These are phyloP conservation scores for Centaurea solstitialis DNA, from an alignment of 129 eudicot species.

Conservation along the genomic window DNA sequence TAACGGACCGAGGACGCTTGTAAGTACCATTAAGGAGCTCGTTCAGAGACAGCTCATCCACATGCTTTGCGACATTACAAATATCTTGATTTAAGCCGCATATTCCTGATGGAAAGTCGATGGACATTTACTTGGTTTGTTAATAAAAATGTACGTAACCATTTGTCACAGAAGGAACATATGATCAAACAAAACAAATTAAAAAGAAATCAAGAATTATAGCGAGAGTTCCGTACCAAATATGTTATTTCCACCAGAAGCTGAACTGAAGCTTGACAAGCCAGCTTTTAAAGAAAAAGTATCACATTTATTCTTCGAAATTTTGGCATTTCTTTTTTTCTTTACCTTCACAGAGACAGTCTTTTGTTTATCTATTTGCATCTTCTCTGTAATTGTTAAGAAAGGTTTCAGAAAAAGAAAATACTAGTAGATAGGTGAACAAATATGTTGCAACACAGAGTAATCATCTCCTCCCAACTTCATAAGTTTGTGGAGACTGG, in stretches of 20 bases:
- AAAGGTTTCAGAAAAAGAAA: background rate
- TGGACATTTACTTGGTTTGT: background rate
- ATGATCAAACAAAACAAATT: background rate
- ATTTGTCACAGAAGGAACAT: background rate
- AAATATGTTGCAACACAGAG: background rate
- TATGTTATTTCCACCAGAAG: conserved; percentile 69
- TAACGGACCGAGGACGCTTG: conserved; percentile 42
- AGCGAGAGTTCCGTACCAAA: conserved; percentile 54
- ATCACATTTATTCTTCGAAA: conserved; percentile 58
- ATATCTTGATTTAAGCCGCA: conserved; percentile 68
- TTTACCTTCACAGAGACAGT: conserved; percentile 64
- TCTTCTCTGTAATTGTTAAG: conserved; percentile 43
- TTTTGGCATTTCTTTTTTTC: conserved; percentile 79
- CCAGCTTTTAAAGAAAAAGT: conserved; percentile 79
- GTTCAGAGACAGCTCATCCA: conserved; percentile 66
- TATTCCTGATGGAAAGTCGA: conserved; percentile 47
- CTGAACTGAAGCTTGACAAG: conserved; percentile 72
- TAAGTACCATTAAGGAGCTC: conserved; percentile 79
- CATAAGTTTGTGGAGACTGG: too few relatives aligned
- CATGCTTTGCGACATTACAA: conserved; percentile 59
- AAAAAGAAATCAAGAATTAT: background rate
- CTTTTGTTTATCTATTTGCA: conserved; percentile 51
- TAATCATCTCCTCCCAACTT: background rate
- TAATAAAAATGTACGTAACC: background rate
- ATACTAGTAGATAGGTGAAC: background rate